Evolutionary conservation across 768 basidiomycete genomes (phyloP), one percentile per base, ranked within the genome.

Genomic region (Sistotremastrum suecicum): DNA sequence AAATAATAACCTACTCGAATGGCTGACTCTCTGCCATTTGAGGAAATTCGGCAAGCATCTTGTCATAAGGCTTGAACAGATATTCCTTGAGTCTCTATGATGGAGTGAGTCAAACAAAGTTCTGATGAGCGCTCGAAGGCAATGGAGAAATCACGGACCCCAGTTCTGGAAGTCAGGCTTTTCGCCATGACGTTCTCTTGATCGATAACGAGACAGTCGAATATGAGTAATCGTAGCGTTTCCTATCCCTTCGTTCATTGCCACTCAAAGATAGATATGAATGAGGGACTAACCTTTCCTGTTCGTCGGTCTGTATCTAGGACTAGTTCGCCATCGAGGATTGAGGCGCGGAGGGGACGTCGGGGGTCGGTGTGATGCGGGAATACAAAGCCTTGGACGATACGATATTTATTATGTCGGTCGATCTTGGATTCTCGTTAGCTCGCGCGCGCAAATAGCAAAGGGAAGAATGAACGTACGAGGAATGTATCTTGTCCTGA

Each of bases 311-410:
- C 88, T 29, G 82, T 72, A 56, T 99, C 95, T 44, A 88, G 68
- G 4, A 99, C 90, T 38, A 98, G 76, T 59, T 99, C 95, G 35
- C 88, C 95, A 56, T 99, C 95, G 12, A 98, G 63, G 7, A 99
- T 66, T 0, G 87, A 87, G 57, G 84, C 81, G 51, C 74, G 69
- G 37, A 95, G 69, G 3, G 83, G 80, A 12, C 65, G 68, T 50
- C 65, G 65, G 2, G 75, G 78, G 50, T 80, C 71, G 53, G 84
- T 85, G 54, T 83, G 80, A 56, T 92, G 87, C 28, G 94, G 95
- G 57, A 99, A 97, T 64, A 73, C 87, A 37, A 97, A 68, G 2
- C 87, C 88, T 9, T 64, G 56, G 5, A 90, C 63, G 54, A 75
- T 61, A 49, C 84, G 81, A 60, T 90, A 98, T 2, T 69, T 64